These are phyloP conservation scores for Globisporangium alternatum DNA, from an alignment of 352 stramenopile species.

Conservation along the genomic window DNA sequence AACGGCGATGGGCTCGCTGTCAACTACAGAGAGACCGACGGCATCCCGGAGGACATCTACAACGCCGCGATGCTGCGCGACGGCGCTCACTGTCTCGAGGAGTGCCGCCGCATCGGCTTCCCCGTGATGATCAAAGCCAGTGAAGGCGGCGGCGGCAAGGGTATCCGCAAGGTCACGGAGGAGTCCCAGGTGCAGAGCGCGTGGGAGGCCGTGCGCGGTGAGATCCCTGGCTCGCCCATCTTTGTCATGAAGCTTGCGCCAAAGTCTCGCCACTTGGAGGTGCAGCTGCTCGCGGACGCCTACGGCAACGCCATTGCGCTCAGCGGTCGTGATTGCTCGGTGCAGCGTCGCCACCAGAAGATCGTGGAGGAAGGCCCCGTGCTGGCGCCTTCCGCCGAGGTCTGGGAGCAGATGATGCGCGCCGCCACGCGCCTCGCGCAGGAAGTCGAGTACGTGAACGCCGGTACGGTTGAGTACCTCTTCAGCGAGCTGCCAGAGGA, in stretches of 20 bases:
- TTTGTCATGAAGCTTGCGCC: conserved; percentile 99
- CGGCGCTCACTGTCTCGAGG: conserved; percentile 90
- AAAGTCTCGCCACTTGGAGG: conserved; percentile 98
- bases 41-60: conserved; percentile 95
- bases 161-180: conserved; percentile 95
- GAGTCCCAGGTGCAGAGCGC: conserved; percentile 90
- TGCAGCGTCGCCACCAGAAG: conserved; percentile 99
- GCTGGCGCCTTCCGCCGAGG: conserved; percentile 89
- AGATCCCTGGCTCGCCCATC: conserved; percentile 98
- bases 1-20: conserved; percentile 96
- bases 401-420: conserved; percentile 98
- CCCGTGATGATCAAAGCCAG: conserved; percentile 99
- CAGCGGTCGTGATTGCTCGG: conserved; percentile 98
- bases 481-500: conserved; percentile 94
- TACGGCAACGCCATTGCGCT: conserved; percentile 99
- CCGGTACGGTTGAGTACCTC: conserved; percentile 99
- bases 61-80: conserved; percentile 92
- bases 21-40: conserved; percentile 81
- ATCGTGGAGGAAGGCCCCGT: conserved; percentile 99
- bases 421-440: conserved; percentile 96
- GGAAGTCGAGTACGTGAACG: conserved; percentile 99
- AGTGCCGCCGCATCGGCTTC: conserved; percentile 95
- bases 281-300: conserved; percentile 98
- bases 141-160: conserved; percentile 98
- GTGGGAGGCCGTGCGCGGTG: conserved; percentile 96